phyloP scores from a whole-genome alignment of 495 filamentous ascomycete species.

The Elaphomyces granulatus region DNA sequence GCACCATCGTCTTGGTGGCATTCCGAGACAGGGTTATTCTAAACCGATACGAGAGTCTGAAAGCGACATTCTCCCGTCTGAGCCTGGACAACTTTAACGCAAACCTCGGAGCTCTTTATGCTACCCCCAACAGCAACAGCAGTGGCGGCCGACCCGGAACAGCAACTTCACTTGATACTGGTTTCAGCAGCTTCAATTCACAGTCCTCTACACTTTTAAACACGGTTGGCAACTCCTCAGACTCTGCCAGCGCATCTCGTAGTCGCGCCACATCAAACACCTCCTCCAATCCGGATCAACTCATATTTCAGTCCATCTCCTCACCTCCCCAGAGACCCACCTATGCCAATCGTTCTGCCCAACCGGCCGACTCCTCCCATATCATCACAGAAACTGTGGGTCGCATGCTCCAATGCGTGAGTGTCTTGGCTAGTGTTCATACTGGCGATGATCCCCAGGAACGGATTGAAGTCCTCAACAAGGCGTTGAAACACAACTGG shows the following conservation, averaged over 20 bases:
- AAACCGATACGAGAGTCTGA: constrained; percentile 69
- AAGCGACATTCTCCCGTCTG: constrained; percentile 80
- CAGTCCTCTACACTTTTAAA: constrained; percentile 58
- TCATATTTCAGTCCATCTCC: constrained; percentile 38
- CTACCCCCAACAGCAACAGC: constrained; percentile 33
- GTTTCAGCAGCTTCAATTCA: constrained; percentile 56
- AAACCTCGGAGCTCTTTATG: constrained; percentile 31
- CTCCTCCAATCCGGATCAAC: constrained; percentile 40
- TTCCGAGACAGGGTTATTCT: constrained; percentile 84
- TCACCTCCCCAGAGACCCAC: constrained; percentile 34
- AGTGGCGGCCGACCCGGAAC: constrained; percentile 47
- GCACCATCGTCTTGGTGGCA: constrained; percentile 73
- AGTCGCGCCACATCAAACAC: constrained; percentile 78
- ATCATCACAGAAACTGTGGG: constrained; percentile 83
- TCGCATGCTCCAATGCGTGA: constrained; percentile 92
- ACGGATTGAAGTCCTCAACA: constrained; percentile 68
- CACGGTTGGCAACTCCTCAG: constrained; percentile 35
- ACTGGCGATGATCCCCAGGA: constrained; percentile 57
- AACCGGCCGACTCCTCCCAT: constrained; percentile 51
- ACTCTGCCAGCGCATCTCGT: constrained; percentile 33
- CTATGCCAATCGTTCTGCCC: constrained; percentile 23
- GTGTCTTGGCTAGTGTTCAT: constrained; percentile 67
- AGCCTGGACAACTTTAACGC: constrained; percentile 69
- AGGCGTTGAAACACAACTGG: constrained; percentile 91
- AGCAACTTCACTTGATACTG: constrained; percentile 56